A percentile compares a stretch with the other conserved stretches of the same genome.
Conservation (phyloP, 2,329 filamentous ascomycete genomes). For the Venturia carpophila region DNA sequence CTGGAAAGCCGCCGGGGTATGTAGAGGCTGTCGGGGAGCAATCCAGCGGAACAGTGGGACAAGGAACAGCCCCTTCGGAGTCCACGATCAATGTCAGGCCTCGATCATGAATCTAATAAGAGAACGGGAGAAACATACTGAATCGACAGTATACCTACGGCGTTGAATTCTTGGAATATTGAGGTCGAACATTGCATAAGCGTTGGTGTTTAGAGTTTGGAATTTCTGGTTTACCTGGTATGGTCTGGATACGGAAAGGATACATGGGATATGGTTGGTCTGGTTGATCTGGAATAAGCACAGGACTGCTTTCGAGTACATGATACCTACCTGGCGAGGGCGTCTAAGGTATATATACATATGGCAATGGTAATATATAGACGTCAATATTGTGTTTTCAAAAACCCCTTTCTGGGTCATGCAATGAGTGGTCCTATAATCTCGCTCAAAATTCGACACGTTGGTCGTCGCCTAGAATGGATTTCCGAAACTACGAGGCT, state of each 20-base stretch:
- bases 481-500: too few species aligned
- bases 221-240: neutral
- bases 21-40: slow-evolving; percentile 4
- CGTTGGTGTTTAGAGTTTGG: slow-evolving; percentile 13
- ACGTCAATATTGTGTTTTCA: neutral
- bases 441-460: neutral
- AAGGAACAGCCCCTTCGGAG: neutral
- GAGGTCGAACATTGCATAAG: slow-evolving; percentile 9
- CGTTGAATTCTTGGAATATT: neutral
- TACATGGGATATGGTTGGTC: neutral
- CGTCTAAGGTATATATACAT: neutral
- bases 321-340: neutral
- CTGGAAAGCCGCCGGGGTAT: slow-evolving; percentile 13
- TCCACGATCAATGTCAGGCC: neutral
- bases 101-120: neutral
- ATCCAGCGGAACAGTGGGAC: neutral
- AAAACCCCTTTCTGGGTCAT: neutral
- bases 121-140: neutral
- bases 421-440: neutral
- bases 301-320: neutral
- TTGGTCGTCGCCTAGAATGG: neutral
- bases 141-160: neutral
- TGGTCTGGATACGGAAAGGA: neutral
- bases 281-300: neutral
- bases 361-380: neutral